Evolutionary conservation across 768 basidiomycete genomes (phyloP), one percentile per base, ranked within the genome.

Genomic region (Lactarius indigo): DNA sequence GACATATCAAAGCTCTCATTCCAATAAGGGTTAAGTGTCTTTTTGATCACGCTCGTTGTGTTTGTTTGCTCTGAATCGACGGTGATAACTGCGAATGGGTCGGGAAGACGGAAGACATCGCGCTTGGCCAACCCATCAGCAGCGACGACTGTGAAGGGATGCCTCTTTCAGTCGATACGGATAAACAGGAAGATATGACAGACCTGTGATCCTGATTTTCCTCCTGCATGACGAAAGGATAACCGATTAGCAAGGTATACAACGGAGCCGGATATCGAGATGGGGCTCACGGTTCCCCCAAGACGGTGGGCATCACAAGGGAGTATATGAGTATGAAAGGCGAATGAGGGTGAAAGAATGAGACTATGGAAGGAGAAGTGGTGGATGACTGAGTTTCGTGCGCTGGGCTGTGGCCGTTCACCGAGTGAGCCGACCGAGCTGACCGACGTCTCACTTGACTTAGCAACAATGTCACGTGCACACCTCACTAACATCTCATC

Each of bases 1-100:
- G 68, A 96, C 96, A 99, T 90, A 75, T 98, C 96, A 77, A 99
- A 98, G 74, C 91, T 92, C 80, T 98, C 96, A 75, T 94, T 96
- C 95, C 95, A 97, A 77, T 96, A 96, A 0, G 95, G 92, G 78
- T 94, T 95, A 57, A 95, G 78, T 0, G 93, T 94, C 80, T 93
- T 96, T 83, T 94, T 98, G 74, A 98, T 97, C 37, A 96, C 96
- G 64, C 91, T 93, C 18, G 96, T 98, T 1, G 96, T 96, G 71
- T 94, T 91, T 0, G 96, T 98, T 78, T 98, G 96, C 76, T 97
- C 95, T 4, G 94, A 94, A 72, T 99, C 97, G 52, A 98, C 95
- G 26, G 96, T 98, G 76, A 99, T 91, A 73, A 99, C 95, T 6
- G 97, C 96, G 76, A 98, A 98, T 5, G 97, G 96, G 78, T 98